These are phyloP conservation scores for Ambrosiella xylebori DNA, from an alignment of 2,329 filamentous ascomycete genomes.

Conservation along the genomic window DNA sequence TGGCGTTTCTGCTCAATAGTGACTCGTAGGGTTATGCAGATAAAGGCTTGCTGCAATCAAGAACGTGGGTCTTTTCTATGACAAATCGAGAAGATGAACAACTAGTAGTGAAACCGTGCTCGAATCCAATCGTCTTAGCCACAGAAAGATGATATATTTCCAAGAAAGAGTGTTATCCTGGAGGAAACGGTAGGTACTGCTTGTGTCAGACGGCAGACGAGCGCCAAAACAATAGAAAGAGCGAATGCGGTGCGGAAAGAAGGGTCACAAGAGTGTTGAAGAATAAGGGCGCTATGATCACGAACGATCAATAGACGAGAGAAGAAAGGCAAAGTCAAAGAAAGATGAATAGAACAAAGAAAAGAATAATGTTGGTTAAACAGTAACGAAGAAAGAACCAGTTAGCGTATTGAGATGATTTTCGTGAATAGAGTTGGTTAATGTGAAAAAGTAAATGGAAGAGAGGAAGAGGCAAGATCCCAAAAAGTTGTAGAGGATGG, in stretches of 20 bases:
- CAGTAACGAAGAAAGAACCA: not conserved
- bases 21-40: not conserved
- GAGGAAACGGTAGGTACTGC: slow-evolving; percentile 1
- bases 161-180: slow-evolving; percentile 1
- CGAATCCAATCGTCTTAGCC: not conserved
- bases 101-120: slow-evolving; percentile 1
- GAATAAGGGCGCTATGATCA: slow-evolving; percentile 1
- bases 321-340: slow-evolving; percentile 1
- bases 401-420: not conserved
- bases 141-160: not conserved
- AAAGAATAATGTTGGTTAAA: not conserved
- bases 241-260: not conserved
- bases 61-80: not conserved
- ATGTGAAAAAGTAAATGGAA: not conserved
- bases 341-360: not conserved
- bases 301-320: slow-evolving; percentile 1
- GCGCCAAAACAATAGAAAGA: not conserved
- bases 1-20: slow-evolving; percentile 7
- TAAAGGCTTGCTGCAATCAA: not conserved
- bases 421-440: not conserved
- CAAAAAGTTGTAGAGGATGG: not conserved
- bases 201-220: not conserved
- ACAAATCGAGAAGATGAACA: not conserved
- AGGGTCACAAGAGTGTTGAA: not conserved
- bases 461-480: not conserved